A percentile compares a stretch with the other conserved stretches of the same genome.
phyloP scores from a whole-genome alignment of 257 asterid genomes.

The Gentiana macrophylla region DNA sequence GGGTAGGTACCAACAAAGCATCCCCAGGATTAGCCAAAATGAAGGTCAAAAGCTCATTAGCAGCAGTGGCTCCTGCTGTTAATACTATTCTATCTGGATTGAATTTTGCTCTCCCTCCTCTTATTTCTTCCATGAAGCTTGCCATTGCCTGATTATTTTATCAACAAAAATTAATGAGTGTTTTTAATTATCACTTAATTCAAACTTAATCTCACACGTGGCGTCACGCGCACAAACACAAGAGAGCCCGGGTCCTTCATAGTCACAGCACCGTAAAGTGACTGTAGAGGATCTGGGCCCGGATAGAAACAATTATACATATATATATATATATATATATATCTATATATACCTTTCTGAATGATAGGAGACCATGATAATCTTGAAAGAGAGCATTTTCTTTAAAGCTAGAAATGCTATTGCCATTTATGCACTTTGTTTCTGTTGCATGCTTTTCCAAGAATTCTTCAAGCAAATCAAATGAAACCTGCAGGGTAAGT shows the following conservation, averaged over 20 bases:
- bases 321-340: no score
- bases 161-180: not conserved
- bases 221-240: no score
- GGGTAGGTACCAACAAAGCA: conserved; percentile 83
- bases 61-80: conserved; percentile 93
- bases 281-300: no score
- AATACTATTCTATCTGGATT: conserved; percentile 71
- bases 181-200: not conserved
- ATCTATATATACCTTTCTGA: conserved; percentile 63
- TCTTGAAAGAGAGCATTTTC: conserved; percentile 92
- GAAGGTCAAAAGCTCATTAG: conserved; percentile 77
- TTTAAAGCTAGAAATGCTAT: conserved; percentile 39
- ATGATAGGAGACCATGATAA: conserved; percentile 76
- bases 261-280: not conserved
- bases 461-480: conserved; percentile 67
- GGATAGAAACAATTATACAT: no score
- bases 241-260: not conserved
- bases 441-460: conserved; percentile 40
- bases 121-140: conserved; percentile 71
- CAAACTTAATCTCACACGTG: no score
- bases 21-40: conserved; percentile 77
- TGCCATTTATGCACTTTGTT: conserved; percentile 11
- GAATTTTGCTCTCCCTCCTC: conserved; percentile 74
- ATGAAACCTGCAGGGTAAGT: conserved; percentile 47
- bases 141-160: conserved; percentile 62